Evolutionary conservation across 495 filamentous ascomycete species (phyloP).

Genomic region (Entonaema liquescens): DNA sequence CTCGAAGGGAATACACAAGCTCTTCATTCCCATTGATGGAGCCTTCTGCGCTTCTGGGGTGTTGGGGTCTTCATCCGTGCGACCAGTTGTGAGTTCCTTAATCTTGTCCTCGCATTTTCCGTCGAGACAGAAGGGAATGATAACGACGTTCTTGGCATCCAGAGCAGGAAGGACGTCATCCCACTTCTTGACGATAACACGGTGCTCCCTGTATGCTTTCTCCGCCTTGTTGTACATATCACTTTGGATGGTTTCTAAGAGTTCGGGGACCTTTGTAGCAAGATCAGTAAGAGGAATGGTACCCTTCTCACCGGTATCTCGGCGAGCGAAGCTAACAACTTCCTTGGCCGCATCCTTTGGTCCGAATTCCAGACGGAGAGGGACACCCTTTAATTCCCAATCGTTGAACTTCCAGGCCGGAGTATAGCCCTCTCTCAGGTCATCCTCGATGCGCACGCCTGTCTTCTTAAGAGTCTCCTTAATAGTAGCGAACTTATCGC

Average conservation of each 20-base stretch:
- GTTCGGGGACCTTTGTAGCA: slow-evolving; percentile 70
- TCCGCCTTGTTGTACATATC: slow-evolving; percentile 88
- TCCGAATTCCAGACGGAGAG: slow-evolving; percentile 92
- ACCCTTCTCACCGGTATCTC: slow-evolving; percentile 84
- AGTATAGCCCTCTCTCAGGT: slow-evolving; percentile 79
- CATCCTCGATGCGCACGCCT: slow-evolving; percentile 74
- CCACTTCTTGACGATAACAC: slow-evolving; percentile 83
- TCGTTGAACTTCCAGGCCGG: slow-evolving; percentile 98
- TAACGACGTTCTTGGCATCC: slow-evolving; percentile 87
- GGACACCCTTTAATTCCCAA: slow-evolving; percentile 94
- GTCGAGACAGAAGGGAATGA: slow-evolving; percentile 84
- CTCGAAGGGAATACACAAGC: slow-evolving; percentile 95
- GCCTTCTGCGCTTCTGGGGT: slow-evolving; percentile 78
- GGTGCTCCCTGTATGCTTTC: slow-evolving; percentile 76
- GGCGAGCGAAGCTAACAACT: slow-evolving; percentile 83
- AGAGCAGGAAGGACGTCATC: slow-evolving; percentile 86
- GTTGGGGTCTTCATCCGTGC: slow-evolving; percentile 66
- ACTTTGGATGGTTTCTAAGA: slow-evolving; percentile 87
- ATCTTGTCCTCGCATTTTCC: slow-evolving; percentile 91
- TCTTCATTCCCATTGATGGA: slow-evolving; percentile 97
- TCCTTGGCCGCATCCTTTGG: slow-evolving; percentile 88
- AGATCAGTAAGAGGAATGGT: slow-evolving; percentile 78
- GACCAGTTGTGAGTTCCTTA: slow-evolving; percentile 85
- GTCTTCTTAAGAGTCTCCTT: slow-evolving; percentile 68
- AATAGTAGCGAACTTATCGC: slow-evolving; percentile 74